Evolutionary conservation across 2,329 filamentous ascomycete species (phyloP).

Genomic region (Madurella mycetomatis): DNA sequence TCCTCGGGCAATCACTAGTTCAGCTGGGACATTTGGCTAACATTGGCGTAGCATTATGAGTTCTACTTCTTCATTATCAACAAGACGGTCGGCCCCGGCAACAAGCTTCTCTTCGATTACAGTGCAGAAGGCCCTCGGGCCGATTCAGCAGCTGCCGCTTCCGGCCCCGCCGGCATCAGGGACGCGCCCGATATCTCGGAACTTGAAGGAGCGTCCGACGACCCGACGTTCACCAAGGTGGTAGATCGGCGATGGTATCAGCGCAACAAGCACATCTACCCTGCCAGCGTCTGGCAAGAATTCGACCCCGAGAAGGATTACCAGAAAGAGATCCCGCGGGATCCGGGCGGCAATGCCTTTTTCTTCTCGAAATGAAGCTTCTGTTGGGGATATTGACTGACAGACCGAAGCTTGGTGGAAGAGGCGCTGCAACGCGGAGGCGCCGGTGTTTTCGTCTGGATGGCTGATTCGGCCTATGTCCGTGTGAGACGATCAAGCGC

Average conservation of each 20-base stretch:
- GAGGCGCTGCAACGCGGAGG: background rate
- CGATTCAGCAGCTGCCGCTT: conserved; percentile 5
- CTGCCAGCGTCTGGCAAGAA: conserved; percentile 90
- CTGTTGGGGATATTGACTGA: background rate
- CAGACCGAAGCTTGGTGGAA: background rate
- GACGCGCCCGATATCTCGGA: conserved; percentile 47
- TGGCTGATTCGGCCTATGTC: background rate
- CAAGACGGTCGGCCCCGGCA: conserved; percentile 68
- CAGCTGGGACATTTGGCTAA: background rate
- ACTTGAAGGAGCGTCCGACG: conserved; percentile 72
- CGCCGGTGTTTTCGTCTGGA: background rate
- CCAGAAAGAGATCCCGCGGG: conserved; percentile 69
- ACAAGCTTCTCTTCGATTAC: conserved; percentile 73
- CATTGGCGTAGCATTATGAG: conserved; percentile 74
- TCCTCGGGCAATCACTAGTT: conserved; percentile 25
- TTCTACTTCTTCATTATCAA: conserved; percentile 97
- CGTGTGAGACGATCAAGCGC: conserved; percentile 6
- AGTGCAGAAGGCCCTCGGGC: conserved; percentile 40
- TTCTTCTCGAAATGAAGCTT: conserved; percentile 61
- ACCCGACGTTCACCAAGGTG: conserved; percentile 82
- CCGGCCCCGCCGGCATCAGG: conserved; percentile 35
- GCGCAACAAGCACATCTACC: conserved; percentile 96
- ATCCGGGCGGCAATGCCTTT: conserved; percentile 86
- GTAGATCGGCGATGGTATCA: conserved; percentile 97
- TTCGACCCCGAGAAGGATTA: conserved; percentile 91